A percentile compares a stretch with the other conserved stretches of the same genome.
These are phyloP conservation scores for Parachaetomium inaequale DNA, from an alignment of 495 filamentous ascomycete genomes.

Conservation along the genomic window DNA sequence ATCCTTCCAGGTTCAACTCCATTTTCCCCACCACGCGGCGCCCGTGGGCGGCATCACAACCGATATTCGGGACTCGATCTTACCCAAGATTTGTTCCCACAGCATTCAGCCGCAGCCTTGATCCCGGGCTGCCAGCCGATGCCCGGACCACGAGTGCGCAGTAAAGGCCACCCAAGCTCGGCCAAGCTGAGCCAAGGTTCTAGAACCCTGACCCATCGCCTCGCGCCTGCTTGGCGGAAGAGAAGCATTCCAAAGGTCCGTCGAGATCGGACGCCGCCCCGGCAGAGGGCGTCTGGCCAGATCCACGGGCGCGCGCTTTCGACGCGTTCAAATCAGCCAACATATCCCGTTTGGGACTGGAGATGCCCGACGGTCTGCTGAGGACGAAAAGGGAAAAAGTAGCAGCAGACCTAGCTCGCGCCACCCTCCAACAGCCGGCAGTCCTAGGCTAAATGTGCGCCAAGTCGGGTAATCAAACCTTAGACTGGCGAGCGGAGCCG, in stretches of 20 bases:
- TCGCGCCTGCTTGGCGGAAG: not conserved
- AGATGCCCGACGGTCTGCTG: not conserved
- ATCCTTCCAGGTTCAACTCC: not conserved
- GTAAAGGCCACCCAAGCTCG: not conserved
- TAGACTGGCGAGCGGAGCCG: constrained; percentile 5
- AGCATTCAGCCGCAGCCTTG: constrained; percentile 14
- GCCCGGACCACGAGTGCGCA: too few relatives aligned
- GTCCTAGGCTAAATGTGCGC: constrained; percentile 27
- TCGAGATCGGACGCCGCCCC: not conserved
- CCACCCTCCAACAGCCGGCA: constrained; percentile 7
- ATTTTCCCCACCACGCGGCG: not conserved
- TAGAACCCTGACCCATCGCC: not conserved
- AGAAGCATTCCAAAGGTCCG: not conserved
- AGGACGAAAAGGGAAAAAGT: not conserved
- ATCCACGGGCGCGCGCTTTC: not conserved
- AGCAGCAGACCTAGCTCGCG: not conserved
- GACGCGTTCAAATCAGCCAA: constrained; percentile 3
- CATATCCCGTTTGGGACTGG: not conserved
- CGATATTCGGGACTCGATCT: constrained; percentile 8
- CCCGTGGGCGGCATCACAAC: not conserved
- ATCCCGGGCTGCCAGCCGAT: constrained; percentile 8
- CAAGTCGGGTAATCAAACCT: constrained; percentile 29
- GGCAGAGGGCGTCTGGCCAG: not conserved
- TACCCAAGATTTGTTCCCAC: constrained; percentile 14
- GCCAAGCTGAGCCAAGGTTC: not conserved